A percentile compares a stretch with the other conserved stretches of the same genome.
Conservation (phyloP, 169 alveolate genomes). For the Plasmodium relictum region DNA sequence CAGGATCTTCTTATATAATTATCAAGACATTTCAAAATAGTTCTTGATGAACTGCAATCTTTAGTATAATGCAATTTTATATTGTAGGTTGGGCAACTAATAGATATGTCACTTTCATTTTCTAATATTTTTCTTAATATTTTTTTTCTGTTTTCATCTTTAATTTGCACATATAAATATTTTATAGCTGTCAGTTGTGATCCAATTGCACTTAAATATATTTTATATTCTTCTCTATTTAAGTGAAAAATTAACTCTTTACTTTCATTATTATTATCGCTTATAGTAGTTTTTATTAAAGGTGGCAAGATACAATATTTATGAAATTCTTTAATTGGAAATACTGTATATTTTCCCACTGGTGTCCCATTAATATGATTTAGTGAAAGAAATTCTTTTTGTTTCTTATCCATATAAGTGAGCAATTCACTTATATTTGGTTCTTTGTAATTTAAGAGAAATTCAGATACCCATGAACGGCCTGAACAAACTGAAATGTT, state of each 20-base stretch:
- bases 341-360: constrained; percentile 38
- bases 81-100: constrained; percentile 28
- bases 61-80: constrained; percentile 38
- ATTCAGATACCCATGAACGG: constrained; percentile 59
- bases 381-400: constrained; percentile 14
- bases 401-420: constrained; percentile 33
- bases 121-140: constrained; percentile 19
- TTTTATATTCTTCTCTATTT: constrained; percentile 46
- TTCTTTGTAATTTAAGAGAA: constrained; percentile 46
- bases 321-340: constrained; percentile 46
- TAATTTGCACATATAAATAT: constrained; percentile 17
- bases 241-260: constrained; percentile 23
- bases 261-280: neutral
- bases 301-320: constrained; percentile 58
- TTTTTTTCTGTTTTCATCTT: constrained; percentile 24
- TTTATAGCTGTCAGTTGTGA: constrained; percentile 38
- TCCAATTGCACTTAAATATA: constrained; percentile 27
- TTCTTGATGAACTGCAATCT: constrained; percentile 12
- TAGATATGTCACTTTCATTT: neutral
- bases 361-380: constrained; percentile 13
- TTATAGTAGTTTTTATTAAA: constrained; percentile 33
- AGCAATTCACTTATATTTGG: constrained; percentile 22
- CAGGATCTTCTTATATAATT: constrained; percentile 23
- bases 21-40: constrained; percentile 56
- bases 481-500: constrained; percentile 13